These are phyloP conservation scores for Coniferiporia sulphurascens DNA, from an alignment of 1,284 basidiomycete species.

Conservation along the genomic window DNA sequence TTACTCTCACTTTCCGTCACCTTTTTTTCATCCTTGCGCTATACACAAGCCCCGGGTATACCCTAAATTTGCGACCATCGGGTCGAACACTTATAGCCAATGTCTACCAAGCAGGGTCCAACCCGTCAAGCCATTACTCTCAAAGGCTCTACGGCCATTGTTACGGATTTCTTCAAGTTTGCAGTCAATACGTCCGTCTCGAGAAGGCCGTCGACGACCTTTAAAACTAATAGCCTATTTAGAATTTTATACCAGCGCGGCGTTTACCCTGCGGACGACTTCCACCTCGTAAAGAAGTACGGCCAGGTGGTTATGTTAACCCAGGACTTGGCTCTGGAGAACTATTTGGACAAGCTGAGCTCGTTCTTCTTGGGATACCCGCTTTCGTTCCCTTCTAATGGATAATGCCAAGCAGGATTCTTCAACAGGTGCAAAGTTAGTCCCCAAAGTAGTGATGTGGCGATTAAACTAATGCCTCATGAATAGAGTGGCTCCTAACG, in stretches of 20 bases:
- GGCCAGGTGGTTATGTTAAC: slow-evolving; percentile 94
- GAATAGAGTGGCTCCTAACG: slow-evolving; percentile 84
- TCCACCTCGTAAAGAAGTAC: slow-evolving; percentile 99
- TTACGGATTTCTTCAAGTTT: slow-evolving; percentile 99
- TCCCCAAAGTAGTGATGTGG: slow-evolving; percentile 17
- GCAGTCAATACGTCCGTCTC: slow-evolving; percentile 83
- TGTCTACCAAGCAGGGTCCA: slow-evolving; percentile 54
- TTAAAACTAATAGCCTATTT: slow-evolving; percentile 10
- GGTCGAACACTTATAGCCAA: background rate
- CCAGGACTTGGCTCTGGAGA: slow-evolving; percentile 87
- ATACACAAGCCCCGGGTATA: background rate
- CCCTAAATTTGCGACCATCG: background rate
- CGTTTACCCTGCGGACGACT: slow-evolving; percentile 97
- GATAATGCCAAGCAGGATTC: slow-evolving; percentile 44
- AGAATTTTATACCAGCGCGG: slow-evolving; percentile 96
- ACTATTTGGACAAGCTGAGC: slow-evolving; percentile 81
- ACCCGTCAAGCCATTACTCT: slow-evolving; percentile 82
- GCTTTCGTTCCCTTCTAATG: background rate
- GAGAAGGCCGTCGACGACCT: slow-evolving; percentile 10
- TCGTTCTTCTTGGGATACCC: slow-evolving; percentile 2
- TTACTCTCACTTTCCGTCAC: background rate
- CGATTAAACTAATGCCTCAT: slow-evolving; percentile 9
- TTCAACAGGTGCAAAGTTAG: slow-evolving; percentile 87
- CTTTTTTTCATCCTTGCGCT: background rate
- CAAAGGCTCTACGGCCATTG: slow-evolving; percentile 92